Evolutionary conservation across 371 early-diverging fungal species (phyloP), one percentile per base, ranked within the genome.

Genomic region (Furculomyces boomerangus): DNA sequence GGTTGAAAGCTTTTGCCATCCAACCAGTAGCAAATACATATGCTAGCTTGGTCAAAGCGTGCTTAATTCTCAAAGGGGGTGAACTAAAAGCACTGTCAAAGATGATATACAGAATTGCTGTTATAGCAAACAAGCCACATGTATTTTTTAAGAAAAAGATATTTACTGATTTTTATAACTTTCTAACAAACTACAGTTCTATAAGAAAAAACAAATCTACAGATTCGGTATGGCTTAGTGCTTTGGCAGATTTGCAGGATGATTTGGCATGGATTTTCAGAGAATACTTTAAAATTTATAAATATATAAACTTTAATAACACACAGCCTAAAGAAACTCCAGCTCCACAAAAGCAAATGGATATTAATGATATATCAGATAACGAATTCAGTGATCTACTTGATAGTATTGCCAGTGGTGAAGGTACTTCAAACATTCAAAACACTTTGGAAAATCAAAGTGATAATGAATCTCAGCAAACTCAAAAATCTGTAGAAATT

Each of bases 21-120:
- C 39, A 51, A n/a, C 20, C 30, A 29, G 31, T 32, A 32, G 30
- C 39, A 3, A 26, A n/a, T 39, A 35, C 52, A 25, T 51, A 51
- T 24, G 27, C 30, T 26, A 35, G 13, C 2, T 5, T 32, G n/a
- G 2, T 51, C 10, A 28, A 32, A 51, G 25, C 52, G 7, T 51
- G 52, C 24, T 13, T 39, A 13, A 2, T 51, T 7, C 24, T 51
- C 2, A 51, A 51, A 51, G 52, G 52, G 3, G 5, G 8, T 7
- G 52, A 51, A 22, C 37, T 51, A 22, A 35, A 35, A 13, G 13
- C 31, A 30, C 10, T 51, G 8, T 51, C 52, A 13, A 32, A 51
- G 14, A 66, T 66, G 66, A 55, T 66, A 3, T 53, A 50, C 30
- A 63, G 66, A 41, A 66, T 66, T 25, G 66, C 66, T 1, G 41